phyloP scores from a whole-genome alignment of 2,329 filamentous ascomycete species.

The Calonectria pauciramosa region DNA sequence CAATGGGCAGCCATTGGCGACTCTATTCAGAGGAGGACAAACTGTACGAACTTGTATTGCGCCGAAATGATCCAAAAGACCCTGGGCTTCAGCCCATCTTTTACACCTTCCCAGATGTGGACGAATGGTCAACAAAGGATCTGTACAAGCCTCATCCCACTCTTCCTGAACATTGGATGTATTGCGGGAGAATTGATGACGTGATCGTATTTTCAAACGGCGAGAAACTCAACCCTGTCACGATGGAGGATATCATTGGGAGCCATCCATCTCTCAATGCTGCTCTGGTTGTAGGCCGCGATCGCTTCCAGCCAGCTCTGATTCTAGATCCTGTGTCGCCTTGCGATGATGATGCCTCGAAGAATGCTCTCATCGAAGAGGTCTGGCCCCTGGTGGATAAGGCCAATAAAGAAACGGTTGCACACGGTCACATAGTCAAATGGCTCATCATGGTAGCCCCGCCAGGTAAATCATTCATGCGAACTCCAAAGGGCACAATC shows the following conservation, averaged over 20 bases:
- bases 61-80: conserved; percentile 53
- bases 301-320: conserved; percentile 61
- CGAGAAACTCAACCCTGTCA: conserved; percentile 62
- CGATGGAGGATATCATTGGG: conserved; percentile 39
- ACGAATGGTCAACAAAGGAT: conserved; percentile 54
- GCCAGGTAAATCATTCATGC: background rate
- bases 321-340: conserved; percentile 60
- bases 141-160: conserved; percentile 55
- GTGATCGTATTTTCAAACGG: conserved; percentile 65
- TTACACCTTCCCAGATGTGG: conserved; percentile 53
- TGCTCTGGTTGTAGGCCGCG: conserved; percentile 61
- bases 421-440: conserved; percentile 60
- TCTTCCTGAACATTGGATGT: conserved; percentile 50
- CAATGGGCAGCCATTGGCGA: conserved; percentile 58
- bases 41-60: conserved; percentile 50
- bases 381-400: conserved; percentile 60
- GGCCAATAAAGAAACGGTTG: conserved; percentile 59
- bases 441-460: background rate
- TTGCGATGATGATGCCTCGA: conserved; percentile 31
- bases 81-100: conserved; percentile 51
- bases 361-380: conserved; percentile 53
- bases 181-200: conserved; percentile 52
- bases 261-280: conserved; percentile 56
- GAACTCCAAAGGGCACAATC: conserved; percentile 4
- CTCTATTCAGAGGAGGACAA: conserved; percentile 15